These are phyloP conservation scores for Sequoia sempervirens DNA, from an alignment of 75 land plant genomes.

Conservation along the genomic window DNA sequence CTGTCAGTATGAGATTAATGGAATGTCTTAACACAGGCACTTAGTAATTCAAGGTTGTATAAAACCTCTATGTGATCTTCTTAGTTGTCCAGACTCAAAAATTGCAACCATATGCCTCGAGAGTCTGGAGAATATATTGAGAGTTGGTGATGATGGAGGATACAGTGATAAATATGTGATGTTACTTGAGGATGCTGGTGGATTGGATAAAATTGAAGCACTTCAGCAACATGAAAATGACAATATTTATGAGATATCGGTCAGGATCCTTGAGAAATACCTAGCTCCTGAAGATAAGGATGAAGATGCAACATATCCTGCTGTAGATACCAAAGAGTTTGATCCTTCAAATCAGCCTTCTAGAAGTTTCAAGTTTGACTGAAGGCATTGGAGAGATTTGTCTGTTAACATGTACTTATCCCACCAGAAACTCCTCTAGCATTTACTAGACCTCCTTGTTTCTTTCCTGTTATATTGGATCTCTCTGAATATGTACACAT, in stretches of 20 bases:
- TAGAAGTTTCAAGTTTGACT: constrained; percentile 26
- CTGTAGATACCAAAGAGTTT: constrained; percentile 26
- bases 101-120: constrained; percentile 49
- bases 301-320: constrained; percentile 18
- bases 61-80: constrained; percentile 59
- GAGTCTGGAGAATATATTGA: constrained; percentile 54
- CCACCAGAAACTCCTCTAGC: too few relatives aligned
- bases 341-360: constrained; percentile 20
- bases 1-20: neutral
- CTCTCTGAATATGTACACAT: too few relatives aligned
- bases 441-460: too few relatives aligned
- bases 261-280: constrained; percentile 66
- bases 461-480: too few relatives aligned
- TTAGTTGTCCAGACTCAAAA: constrained; percentile 42
- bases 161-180: constrained; percentile 53
- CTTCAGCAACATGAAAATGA: constrained; percentile 71
- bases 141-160: constrained; percentile 36
- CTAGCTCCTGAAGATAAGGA: constrained; percentile 64
- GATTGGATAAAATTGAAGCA: constrained; percentile 69
- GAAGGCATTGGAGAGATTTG: constrained; percentile 1
- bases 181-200: constrained; percentile 71
- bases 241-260: constrained; percentile 59
- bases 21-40: constrained; percentile 18
- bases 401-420: neutral
- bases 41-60: constrained; percentile 58